Percentiles rank a stretch among this genome's conserved stretches.
These are phyloP conservation scores for Laguncularia racemosa DNA, from an alignment of 345 rosid species.

Conservation along the genomic window DNA sequence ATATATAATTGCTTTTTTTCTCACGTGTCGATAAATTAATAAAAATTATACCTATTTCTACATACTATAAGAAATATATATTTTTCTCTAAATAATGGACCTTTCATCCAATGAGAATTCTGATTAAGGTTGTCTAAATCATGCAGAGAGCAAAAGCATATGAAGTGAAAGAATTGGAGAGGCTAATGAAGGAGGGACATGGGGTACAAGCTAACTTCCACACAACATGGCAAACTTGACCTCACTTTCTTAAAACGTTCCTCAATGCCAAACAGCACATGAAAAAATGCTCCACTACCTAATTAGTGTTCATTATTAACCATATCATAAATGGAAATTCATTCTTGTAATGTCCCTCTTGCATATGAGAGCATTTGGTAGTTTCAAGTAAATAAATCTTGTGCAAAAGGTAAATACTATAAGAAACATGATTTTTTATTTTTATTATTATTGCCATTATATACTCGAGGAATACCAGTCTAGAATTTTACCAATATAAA, in stretches of 20 bases:
- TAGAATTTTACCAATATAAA: too few species aligned
- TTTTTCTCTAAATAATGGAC: too few species aligned
- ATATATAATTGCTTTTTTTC: too few species aligned
- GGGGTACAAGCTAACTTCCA: slow-evolving; percentile 35
- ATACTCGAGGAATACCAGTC: too few species aligned
- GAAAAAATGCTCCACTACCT: slow-evolving; percentile 11
- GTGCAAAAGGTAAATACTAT: too few species aligned
- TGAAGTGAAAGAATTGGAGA: slow-evolving; percentile 53
- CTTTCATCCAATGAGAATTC: background rate
- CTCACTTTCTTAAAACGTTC: slow-evolving; percentile 8
- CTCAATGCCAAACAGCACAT: slow-evolving; percentile 9
- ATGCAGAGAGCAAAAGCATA: slow-evolving; percentile 53
- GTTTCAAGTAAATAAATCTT: too few species aligned
- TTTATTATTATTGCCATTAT: too few species aligned
- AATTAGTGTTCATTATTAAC: slow-evolving; percentile 6
- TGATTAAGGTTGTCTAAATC: slow-evolving; percentile 1
- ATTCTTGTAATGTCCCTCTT: slow-evolving; percentile 4
- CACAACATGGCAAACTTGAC: slow-evolving; percentile 28
- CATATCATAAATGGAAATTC: slow-evolving; percentile 7
- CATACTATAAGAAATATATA: too few species aligned
- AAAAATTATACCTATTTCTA: too few species aligned
- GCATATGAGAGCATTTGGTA: slow-evolving; percentile 1
- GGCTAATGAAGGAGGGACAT: slow-evolving; percentile 44
- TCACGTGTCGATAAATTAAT: too few species aligned
- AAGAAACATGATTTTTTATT: too few species aligned